Evolutionary conservation across 2,329 filamentous ascomycete genomes (phyloP).

Genomic region (Monosporascus sp.): DNA sequence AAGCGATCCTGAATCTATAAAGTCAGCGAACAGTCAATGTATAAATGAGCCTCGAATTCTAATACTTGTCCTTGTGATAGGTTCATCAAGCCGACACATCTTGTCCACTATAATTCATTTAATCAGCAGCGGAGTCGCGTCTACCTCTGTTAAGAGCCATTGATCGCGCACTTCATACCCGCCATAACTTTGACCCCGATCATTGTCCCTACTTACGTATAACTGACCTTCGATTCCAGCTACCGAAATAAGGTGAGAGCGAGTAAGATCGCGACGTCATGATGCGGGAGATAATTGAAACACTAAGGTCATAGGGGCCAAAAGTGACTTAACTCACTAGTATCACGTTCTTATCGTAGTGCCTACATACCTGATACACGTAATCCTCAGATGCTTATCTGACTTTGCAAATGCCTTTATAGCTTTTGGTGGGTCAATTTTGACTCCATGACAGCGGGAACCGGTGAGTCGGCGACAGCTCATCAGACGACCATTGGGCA

Average conservation of each 20-base stretch:
- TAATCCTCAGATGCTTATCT: too few species aligned
- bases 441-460: too few species aligned
- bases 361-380: too few species aligned
- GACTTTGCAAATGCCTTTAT: too few species aligned
- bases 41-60: not conserved
- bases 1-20: not conserved
- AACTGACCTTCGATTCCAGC: not conserved
- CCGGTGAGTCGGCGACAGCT: too few species aligned
- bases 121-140: not conserved
- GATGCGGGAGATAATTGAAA: not conserved
- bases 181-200: not conserved
- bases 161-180: not conserved
- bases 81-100: too few species aligned
- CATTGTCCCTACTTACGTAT: not conserved
- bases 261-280: not conserved
- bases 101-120: not conserved
- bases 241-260: not conserved
- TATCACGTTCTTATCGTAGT: too few species aligned
- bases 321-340: too few species aligned
- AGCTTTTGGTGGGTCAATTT: too few species aligned
- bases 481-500: too few species aligned
- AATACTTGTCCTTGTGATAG: not conserved
- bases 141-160: not conserved
- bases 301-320: too few species aligned
- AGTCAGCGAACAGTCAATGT: not conserved